Conservation (phyloP, 768 basidiomycete species). For the Lentinus brumalis region DNA sequence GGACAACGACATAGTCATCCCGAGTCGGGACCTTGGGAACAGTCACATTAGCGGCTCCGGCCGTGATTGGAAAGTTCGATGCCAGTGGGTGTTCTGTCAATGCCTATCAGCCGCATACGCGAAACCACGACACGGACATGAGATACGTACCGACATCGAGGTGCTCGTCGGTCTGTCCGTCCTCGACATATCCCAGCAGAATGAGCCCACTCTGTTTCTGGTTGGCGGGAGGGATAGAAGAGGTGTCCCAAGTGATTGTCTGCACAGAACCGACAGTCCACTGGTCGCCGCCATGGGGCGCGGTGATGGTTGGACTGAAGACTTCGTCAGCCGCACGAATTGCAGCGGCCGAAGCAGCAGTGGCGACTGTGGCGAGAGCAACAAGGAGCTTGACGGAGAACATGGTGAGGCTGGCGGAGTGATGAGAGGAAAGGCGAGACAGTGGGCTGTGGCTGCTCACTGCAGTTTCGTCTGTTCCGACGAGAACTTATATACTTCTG, state of each 20-base stretch:
- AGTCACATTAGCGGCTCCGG: conserved; percentile 38
- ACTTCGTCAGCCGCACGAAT: conserved; percentile 33
- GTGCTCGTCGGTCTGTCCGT: conserved; percentile 33
- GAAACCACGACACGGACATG: not conserved
- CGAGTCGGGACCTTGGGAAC: conserved; percentile 39
- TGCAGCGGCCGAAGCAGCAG: conserved; percentile 28
- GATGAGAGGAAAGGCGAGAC: too few species aligned
- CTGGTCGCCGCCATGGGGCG: conserved; percentile 32
- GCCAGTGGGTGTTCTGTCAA: conserved; percentile 46
- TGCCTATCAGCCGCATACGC: not conserved
- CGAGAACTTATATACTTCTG: not conserved
- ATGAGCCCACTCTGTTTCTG: conserved; percentile 40
- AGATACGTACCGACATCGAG: conserved; percentile 47
- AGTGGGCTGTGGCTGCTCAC: not conserved
- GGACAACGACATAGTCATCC: conserved; percentile 47
- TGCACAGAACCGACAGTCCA: conserved; percentile 43
- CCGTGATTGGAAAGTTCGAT: conserved; percentile 37
- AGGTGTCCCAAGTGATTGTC: conserved; percentile 47
- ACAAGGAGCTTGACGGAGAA: conserved; percentile 18
- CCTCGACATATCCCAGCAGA: conserved; percentile 45
- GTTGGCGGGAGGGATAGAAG: conserved; percentile 40
- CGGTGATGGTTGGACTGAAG: conserved; percentile 43
- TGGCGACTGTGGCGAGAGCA: conserved; percentile 30
- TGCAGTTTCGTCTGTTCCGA: not conserved
- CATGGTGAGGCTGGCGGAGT: not conserved